phyloP scores from a whole-genome alignment of 1,284 basidiomycete species.

The Xerocomus nothofagi region DNA sequence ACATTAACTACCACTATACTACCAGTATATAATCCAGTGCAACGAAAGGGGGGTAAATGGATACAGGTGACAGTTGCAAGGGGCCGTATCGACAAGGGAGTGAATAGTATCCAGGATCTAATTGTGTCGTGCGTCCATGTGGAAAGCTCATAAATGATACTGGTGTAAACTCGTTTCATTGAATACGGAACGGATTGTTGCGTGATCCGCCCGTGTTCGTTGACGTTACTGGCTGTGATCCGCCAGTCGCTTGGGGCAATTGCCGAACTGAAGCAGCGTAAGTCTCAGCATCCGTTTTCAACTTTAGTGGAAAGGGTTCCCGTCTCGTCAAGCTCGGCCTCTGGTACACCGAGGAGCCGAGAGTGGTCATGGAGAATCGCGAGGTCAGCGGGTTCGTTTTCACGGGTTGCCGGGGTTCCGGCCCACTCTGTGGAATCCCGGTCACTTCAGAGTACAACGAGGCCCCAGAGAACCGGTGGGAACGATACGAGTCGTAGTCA shows the following conservation, averaged over 20 bases:
- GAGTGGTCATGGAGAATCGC: slow-evolving; percentile 48
- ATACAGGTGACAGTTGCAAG: slow-evolving; percentile 30
- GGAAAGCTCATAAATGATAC: slow-evolving; percentile 10
- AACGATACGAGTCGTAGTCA: slow-evolving; percentile 32
- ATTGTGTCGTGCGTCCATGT: slow-evolving; percentile 20
- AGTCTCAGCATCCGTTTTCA: slow-evolving; percentile 56
- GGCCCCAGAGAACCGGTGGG: slow-evolving; percentile 46
- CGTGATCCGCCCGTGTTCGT: slow-evolving; percentile 43
- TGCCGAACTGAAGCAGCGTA: slow-evolving; percentile 52
- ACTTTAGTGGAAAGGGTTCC: slow-evolving; percentile 28
- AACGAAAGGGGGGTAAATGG: slow-evolving; percentile 7
- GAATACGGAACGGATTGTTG: slow-evolving; percentile 52
- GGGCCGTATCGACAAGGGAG: slow-evolving; percentile 4
- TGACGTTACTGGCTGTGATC: slow-evolving; percentile 35
- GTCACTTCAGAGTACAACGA: slow-evolving; percentile 71
- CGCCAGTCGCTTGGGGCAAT: slow-evolving; percentile 17
- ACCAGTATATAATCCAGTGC: slow-evolving; percentile 12
- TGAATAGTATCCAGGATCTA: slow-evolving; percentile 12
- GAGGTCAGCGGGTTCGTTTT: slow-evolving; percentile 45
- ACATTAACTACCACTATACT: slow-evolving; percentile 26
- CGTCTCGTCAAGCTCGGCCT: slow-evolving; percentile 28
- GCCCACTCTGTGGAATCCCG: slow-evolving; percentile 54
- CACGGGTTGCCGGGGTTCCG: slow-evolving; percentile 69
- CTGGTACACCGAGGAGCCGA: slow-evolving; percentile 32
- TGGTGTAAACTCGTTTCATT: slow-evolving; percentile 27